Evolutionary conservation across 192 early-diverging fungal genomes (phyloP).

Genomic region (Diversispora epigaea): DNA sequence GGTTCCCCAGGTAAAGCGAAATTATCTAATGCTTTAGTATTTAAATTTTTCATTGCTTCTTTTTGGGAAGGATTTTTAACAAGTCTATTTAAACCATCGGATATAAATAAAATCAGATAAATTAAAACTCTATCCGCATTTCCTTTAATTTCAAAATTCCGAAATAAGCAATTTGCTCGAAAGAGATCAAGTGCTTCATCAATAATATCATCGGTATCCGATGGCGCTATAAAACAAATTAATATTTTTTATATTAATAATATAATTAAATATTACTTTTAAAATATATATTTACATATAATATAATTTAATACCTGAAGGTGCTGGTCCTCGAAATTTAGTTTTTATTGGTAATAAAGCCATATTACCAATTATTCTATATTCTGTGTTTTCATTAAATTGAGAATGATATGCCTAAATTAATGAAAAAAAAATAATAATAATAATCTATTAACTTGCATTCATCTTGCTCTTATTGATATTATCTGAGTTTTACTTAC

Average conservation of each 20-base stretch:
- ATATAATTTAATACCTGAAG: conserved; percentile 48
- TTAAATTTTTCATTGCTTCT: conserved; percentile 79
- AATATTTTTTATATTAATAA: not conserved
- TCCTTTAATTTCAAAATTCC: conserved; percentile 99
- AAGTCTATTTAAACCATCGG: conserved; percentile 74
- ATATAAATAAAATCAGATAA: conserved; percentile 91
- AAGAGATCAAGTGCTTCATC: conserved; percentile 94
- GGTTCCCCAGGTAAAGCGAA: conserved; percentile 93
- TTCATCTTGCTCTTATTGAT: too few relatives aligned
- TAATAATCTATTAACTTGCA: too few relatives aligned
- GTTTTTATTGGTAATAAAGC: conserved; percentile 87
- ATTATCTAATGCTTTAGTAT: conserved; percentile 83
- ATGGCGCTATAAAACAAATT: conserved; percentile 39
- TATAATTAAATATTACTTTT: not conserved
- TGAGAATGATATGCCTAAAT: conserved; percentile 83
- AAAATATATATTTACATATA: not conserved
- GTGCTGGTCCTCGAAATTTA: conserved; percentile 82
- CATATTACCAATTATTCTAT: conserved; percentile 78
- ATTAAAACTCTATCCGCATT: conserved; percentile 89
- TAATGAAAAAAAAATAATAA: too few relatives aligned
- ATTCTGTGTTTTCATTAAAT: conserved; percentile 65
- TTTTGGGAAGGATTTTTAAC: conserved; percentile 57
- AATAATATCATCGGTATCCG: conserved; percentile 76
- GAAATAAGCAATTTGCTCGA: conserved; percentile 95
- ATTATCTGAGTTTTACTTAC: too few relatives aligned